Conservation (phyloP, 306 rosid genomes). For the Acacia melanoxylon region DNA sequence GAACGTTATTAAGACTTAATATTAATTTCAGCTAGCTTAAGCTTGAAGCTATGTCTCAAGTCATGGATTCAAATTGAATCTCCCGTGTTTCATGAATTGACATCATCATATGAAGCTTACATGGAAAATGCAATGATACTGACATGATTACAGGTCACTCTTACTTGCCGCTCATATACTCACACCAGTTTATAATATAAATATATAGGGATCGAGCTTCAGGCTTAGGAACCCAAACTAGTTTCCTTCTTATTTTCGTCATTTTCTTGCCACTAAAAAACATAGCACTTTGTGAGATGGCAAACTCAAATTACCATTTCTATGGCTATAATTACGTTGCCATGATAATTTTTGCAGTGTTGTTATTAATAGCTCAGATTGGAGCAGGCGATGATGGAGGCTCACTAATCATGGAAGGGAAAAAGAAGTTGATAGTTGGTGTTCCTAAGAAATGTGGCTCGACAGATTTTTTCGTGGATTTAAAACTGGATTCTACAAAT, state of each 20-base stretch:
- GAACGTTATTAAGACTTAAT: background rate
- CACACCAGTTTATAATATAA: no score
- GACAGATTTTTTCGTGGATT: background rate
- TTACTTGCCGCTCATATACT: no score
- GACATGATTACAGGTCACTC: no score
- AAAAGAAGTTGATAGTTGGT: conserved; percentile 15
- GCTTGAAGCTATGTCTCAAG: background rate
- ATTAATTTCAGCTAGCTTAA: background rate
- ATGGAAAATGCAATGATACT: background rate
- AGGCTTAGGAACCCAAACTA: background rate
- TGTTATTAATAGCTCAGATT: background rate
- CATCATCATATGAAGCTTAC: background rate
- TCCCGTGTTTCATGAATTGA: background rate
- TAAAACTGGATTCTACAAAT: background rate
- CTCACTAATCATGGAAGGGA: background rate
- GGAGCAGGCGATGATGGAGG: background rate
- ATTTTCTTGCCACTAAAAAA: background rate
- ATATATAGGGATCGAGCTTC: background rate
- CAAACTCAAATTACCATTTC: background rate
- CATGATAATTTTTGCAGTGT: background rate
- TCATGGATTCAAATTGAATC: background rate
- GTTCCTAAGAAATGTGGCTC: conserved; percentile 6
- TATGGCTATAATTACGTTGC: background rate
- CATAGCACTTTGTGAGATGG: background rate
- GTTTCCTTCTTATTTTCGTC: background rate